Conservation (phyloP, 805 yeast genomes). For the Lipomyces anomalus region DNA sequence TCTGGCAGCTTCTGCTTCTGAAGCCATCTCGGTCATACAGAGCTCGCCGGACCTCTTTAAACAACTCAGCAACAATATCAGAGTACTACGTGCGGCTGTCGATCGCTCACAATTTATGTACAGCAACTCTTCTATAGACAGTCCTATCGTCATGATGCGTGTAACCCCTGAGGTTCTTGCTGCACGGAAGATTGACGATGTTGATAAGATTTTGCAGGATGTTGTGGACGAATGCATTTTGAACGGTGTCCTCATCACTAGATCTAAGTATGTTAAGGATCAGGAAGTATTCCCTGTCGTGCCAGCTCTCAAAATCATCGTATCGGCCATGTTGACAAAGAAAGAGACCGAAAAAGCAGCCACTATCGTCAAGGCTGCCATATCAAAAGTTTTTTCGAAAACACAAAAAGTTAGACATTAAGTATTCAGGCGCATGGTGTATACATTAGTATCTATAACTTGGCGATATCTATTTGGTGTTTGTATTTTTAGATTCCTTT, state of each 20-base stretch:
- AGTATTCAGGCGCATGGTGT: too few relatives aligned
- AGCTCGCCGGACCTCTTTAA: constrained; percentile 25
- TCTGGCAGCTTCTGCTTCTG: constrained; percentile 62
- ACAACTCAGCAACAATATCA: constrained; percentile 39
- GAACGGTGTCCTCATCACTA: constrained; percentile 54
- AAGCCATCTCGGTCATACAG: constrained; percentile 48
- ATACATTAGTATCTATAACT: too few relatives aligned
- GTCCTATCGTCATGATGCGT: constrained; percentile 67
- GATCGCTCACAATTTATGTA: constrained; percentile 14
- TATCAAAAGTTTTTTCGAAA: constrained; percentile 24
- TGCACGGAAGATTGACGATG: constrained; percentile 41
- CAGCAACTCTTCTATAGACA: constrained; percentile 32
- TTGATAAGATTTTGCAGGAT: constrained; percentile 55
- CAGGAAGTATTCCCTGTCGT: constrained; percentile 69
- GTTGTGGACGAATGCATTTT: constrained; percentile 54
- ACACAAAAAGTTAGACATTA: constrained; percentile 6
- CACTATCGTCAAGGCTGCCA: constrained; percentile 23
- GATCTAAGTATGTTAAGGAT: constrained; percentile 57
- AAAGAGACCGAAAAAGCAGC: constrained; percentile 44
- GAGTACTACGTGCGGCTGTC: constrained; percentile 39
- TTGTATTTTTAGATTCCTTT: too few relatives aligned
- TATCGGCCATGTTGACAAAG: constrained; percentile 44
- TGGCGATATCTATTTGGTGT: too few relatives aligned
- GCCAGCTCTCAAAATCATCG: constrained; percentile 52
- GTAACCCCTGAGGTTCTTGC: constrained; percentile 40